These are phyloP conservation scores for Solanum peruvianum DNA, from an alignment of 257 asterid genomes.

Conservation along the genomic window DNA sequence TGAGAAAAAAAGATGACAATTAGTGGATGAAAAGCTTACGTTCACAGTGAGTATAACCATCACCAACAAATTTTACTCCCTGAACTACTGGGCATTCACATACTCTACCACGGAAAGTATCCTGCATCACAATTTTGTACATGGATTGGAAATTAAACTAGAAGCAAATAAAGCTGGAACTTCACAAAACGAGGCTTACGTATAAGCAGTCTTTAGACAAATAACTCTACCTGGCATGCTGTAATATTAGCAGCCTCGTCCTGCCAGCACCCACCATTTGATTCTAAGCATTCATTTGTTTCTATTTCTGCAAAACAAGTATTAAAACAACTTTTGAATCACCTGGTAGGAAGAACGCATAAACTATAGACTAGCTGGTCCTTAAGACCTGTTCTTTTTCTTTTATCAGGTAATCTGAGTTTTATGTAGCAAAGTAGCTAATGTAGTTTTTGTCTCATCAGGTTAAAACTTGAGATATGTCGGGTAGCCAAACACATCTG, in stretches of 20 bases:
- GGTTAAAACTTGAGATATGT: not conserved
- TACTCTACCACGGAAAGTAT: conserved; percentile 90
- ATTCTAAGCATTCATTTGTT: conserved; percentile 74
- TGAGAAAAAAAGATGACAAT: not conserved
- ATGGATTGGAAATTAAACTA: not conserved
- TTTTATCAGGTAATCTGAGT: not conserved
- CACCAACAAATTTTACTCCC: conserved; percentile 76
- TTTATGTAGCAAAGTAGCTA: not conserved
- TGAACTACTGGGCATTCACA: conserved; percentile 87
- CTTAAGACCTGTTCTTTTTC: not conserved
- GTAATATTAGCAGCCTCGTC: conserved; percentile 62
- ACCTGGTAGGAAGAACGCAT: not conserved
- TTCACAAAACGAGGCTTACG: not conserved
- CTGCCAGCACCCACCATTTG: conserved; percentile 98
- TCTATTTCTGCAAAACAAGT: conserved; percentile 47
- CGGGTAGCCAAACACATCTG: not conserved
- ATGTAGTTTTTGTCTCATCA: not conserved
- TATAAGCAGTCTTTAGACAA: not conserved
- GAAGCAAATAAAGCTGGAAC: not conserved
- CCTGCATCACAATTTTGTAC: conserved; percentile 29
- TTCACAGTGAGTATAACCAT: conserved; percentile 89
- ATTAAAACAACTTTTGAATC: not conserved
- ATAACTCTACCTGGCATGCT: conserved; percentile 69
- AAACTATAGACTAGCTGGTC: not conserved
- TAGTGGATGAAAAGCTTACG: conserved; percentile 30